Evolutionary conservation across 2,329 filamentous ascomycete species (phyloP), one percentile per base, ranked within the genome.

Genomic region (Penicillium paneum): DNA sequence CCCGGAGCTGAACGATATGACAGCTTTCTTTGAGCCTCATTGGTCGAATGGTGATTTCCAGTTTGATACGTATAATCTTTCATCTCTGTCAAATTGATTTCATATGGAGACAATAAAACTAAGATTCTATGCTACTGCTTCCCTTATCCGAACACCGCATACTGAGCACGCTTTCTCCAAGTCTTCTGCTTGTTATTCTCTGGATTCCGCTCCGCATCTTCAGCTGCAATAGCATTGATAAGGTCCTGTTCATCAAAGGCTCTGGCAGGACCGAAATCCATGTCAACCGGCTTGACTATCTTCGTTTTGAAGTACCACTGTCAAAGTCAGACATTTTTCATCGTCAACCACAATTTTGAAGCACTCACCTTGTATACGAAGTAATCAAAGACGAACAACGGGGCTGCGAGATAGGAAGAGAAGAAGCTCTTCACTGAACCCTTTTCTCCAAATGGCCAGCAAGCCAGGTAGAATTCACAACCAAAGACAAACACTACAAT

Each of bases 391-490:
- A 65, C 48, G 53, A 70, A 70, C 34, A 71, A 51, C 7, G 69
- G 69, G 8, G 65, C 68, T 2, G 67, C 66, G 1, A 72, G 58
- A 34, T 71, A 72, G 11, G 65, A 63, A 2, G 67, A 65, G 47
- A 71, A 71, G 60, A 71, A 72, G 19, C 57, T 67, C 55, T 62
- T 68, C 5, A 62, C 68, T 3, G 62, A 66, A 5, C 63, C 66
- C 28, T 67, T 64, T 40, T 61, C 68, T 2, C 64, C 64, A 24
- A 72, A 68, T 3, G 67, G 69, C 45, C 57, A 67, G 21, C 69
- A 63, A 3, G 67, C 60, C 24, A 71, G 57, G 41, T 72, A 71
- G 44, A 72, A 71, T 44, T 71, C 67, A 48, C 67, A 68, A 3
- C 62, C 63, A 32, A 69, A 60, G 36, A 71, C 64, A 29, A 70